phyloP scores from a whole-genome alignment of 2,329 filamentous ascomycete genomes.

The Alternaria ethzedia region DNA sequence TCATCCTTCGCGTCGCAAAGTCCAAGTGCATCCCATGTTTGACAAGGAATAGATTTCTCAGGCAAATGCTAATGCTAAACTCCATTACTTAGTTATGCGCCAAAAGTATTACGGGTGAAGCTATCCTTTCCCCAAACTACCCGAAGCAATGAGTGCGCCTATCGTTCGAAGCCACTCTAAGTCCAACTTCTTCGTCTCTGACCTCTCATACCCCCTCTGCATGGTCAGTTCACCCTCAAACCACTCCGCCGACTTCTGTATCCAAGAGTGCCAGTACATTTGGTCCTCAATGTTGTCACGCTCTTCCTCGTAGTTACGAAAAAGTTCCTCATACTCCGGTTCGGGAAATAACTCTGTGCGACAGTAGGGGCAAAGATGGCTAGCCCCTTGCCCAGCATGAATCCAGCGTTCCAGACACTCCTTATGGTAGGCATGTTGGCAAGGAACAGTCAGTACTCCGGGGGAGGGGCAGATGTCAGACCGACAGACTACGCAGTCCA shows the following conservation, averaged over 20 bases:
- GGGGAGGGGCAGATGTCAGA: not conserved
- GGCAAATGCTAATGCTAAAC: no score
- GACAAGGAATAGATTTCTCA: no score
- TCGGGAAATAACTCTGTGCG: constrained; percentile 6
- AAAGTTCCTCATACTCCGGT: not conserved
- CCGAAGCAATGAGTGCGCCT: not conserved
- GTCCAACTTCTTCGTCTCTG: not conserved
- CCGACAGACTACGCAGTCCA: not conserved
- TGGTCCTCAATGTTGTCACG: not conserved
- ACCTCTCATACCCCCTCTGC: not conserved
- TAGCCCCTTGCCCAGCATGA: not conserved
- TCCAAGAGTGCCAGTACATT: not conserved
- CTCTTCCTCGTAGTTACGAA: not conserved
- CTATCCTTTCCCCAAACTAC: not conserved
- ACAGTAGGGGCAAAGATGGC: constrained; percentile 7
- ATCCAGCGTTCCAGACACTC: not conserved
- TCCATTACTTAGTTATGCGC: not conserved
- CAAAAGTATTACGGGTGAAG: accelerated
- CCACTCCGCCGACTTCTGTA: not conserved
- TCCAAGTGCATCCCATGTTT: not conserved
- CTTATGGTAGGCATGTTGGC: not conserved
- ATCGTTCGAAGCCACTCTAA: not conserved
- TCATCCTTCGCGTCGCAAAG: not conserved
- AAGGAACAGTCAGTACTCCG: not conserved
- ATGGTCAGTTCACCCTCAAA: not conserved